Conservation (phyloP, 257 asterid genomes). For the Solanum chaucha region DNA sequence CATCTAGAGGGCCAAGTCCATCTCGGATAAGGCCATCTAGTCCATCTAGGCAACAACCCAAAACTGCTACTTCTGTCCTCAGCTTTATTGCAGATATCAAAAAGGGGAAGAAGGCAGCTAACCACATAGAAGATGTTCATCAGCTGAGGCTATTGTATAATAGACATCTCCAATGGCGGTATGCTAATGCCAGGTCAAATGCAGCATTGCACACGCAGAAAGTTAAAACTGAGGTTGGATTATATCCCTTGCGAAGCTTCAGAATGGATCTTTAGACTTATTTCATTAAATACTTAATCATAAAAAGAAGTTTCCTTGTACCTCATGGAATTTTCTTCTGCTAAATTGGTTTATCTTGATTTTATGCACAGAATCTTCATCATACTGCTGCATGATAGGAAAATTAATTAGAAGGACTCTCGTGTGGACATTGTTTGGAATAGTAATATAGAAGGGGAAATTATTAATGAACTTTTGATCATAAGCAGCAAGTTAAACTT, state of each 20-base stretch:
- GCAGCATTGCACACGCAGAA: slow-evolving; percentile 41
- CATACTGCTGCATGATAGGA: neutral
- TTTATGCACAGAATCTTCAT: neutral
- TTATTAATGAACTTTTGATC: neutral
- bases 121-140: slow-evolving; percentile 76
- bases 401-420: neutral
- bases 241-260: slow-evolving; percentile 1
- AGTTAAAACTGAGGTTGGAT: slow-evolving; percentile 64
- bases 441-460: neutral
- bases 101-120: slow-evolving; percentile 58
- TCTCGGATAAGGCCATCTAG: slow-evolving; percentile 60
- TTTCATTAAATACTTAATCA: neutral
- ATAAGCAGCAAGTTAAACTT: neutral
- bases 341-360: neutral
- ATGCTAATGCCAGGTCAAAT: slow-evolving; percentile 52
- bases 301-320: neutral
- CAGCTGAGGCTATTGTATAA: slow-evolving; percentile 63
- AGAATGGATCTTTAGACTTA: neutral
- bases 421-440: neutral
- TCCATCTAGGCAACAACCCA: slow-evolving; percentile 61
- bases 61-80: slow-evolving; percentile 59
- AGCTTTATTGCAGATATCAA: slow-evolving; percentile 71
- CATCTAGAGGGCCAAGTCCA: slow-evolving; percentile 71
- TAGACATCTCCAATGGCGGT: slow-evolving; percentile 88
- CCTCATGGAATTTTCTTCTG: neutral